Evolutionary conservation across 2,329 filamentous ascomycete species (phyloP).

Genomic region (Alternaria sp.): DNA sequence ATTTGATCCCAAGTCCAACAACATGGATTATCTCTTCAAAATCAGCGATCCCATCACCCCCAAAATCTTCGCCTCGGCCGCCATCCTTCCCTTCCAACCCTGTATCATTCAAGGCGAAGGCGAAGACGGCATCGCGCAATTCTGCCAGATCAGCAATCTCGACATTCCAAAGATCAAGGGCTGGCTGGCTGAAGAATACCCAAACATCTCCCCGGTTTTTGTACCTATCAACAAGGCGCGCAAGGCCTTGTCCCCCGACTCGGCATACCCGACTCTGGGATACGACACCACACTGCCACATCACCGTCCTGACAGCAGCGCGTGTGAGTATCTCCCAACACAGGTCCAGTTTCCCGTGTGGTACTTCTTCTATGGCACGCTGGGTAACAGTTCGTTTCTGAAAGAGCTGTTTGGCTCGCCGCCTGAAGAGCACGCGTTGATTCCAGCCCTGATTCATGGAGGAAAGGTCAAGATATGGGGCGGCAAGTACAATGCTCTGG

Average conservation of each 20-base stretch:
- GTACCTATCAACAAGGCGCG: background rate
- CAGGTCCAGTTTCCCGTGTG: background rate
- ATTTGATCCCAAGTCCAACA: background rate
- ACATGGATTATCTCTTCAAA: background rate
- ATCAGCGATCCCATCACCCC: background rate
- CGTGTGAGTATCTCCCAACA: fast-evolving
- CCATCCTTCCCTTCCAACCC: background rate
- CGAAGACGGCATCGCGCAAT: background rate
- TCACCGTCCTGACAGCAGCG: background rate
- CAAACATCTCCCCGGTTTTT: background rate
- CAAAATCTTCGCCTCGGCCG: background rate
- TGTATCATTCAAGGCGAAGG: background rate
- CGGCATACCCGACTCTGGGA: background rate
- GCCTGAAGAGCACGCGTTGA: background rate
- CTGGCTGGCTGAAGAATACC: background rate
- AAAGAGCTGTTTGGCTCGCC: background rate
- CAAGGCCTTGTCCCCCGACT: background rate
- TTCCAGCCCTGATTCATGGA: background rate
- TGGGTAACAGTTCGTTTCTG: background rate
- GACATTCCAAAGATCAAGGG: background rate
- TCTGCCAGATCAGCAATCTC: background rate
- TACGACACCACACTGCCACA: background rate
- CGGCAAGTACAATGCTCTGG: background rate
- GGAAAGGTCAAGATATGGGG: background rate
- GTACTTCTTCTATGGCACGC: slow-evolving; percentile 2